phyloP scores from a whole-genome alignment of 345 rosid genomes.

The Populus pruinosa region DNA sequence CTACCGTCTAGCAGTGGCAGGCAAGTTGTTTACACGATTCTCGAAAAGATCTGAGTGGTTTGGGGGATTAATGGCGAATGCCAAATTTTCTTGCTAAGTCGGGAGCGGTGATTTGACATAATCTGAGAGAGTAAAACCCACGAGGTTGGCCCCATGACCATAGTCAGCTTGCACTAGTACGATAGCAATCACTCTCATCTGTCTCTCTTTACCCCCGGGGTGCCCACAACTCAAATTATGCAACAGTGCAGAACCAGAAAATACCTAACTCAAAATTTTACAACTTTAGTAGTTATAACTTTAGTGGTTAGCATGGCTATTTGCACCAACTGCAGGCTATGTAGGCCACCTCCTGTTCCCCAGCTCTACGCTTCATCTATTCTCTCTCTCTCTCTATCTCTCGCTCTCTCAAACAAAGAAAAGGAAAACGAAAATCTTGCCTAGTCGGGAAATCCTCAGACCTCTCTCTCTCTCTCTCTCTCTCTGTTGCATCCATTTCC shows the following conservation, averaged over 20 bases:
- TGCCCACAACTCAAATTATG: conserved; percentile 20
- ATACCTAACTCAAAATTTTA: conserved; percentile 35
- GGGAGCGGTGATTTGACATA: conserved; percentile 17
- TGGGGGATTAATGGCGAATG: not conserved
- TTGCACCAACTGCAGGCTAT: conserved; percentile 38
- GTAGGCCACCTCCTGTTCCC: conserved; percentile 40
- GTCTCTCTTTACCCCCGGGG: not conserved
- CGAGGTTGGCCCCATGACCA: conserved; percentile 14
- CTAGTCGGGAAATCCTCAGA: not conserved
- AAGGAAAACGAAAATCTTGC: not conserved
- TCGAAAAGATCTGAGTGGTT: not conserved
- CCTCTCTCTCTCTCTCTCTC: not conserved
- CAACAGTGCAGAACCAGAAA: conserved; percentile 31
- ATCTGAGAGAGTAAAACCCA: not conserved
- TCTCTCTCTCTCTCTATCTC: not conserved
- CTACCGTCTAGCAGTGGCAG: not conserved
- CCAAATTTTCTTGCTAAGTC: not conserved
- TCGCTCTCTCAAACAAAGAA: not conserved
- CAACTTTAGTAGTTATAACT: conserved; percentile 47
- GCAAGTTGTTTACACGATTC: not conserved
- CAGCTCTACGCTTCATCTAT: not conserved
- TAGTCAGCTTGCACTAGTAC: conserved; percentile 13
- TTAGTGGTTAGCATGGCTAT: conserved; percentile 40
- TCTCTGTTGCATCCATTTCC: conserved; percentile 1
- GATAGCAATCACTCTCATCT: conserved; percentile 13